Evolutionary conservation across 306 rosid genomes (phyloP), one percentile per base, ranked within the genome.

Genomic region (Calophaca sinica): DNA sequence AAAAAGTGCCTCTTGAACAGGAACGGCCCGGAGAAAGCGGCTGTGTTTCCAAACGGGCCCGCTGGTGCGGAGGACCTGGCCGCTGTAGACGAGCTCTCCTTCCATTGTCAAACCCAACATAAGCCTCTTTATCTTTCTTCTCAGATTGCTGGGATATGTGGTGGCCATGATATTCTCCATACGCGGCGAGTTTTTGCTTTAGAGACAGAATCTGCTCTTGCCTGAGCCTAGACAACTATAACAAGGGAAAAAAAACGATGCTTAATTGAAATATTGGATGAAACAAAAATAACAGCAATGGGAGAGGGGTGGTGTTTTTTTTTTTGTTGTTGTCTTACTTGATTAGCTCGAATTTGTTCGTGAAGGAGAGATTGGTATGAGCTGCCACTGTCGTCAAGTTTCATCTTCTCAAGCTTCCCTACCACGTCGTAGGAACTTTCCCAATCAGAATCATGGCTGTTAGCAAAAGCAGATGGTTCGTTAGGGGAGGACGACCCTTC

Each of bases 301-400:
- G 26, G 26, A 20, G 26, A 20, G 26, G 26, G 26, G 26, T 0
- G 26, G 26, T 0, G 26, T n/a, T n/a, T n/a, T n/a, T n/a, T n/a
- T n/a, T n/a, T n/a, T n/a, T n/a, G n/a, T 20, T 20, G 35, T 29
- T 50, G 4, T 70, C 15, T 78, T 79, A 90, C 97, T 77, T 85
- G 82, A 33, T 71, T 45, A 50, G 88, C 87, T 66, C 83, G 87
- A 36, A 80, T 74, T 86, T 86, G 96, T 46, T 82, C 45, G 6
- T 69, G 67, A 60, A 82, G 38, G 15, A 74, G 81, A 62, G 70
- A 52, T 68, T 67, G 84, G 28, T 77, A 57, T 10, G 88, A 45
- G 60, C 49, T 72, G 31, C 77, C 81, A 35, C 36, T 70, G 42
- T 70, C 78, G 39, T 79, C 62, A 2, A 70, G 45, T 38, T 83